A percentile compares a stretch with the other conserved stretches of the same genome.
Conservation (phyloP, 371 early-diverging fungal species). For the Rhizopus delemar region DNA sequence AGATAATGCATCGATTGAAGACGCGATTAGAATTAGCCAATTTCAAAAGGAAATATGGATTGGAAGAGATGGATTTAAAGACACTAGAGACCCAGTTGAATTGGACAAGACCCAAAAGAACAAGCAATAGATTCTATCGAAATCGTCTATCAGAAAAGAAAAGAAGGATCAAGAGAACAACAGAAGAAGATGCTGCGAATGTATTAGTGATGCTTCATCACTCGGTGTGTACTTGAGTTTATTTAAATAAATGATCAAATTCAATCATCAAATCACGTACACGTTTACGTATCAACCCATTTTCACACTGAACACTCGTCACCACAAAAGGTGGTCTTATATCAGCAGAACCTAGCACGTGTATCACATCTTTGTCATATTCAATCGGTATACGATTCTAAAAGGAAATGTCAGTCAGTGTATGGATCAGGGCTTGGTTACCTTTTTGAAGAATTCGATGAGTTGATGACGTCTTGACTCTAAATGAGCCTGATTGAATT, state of each 20-base stretch:
- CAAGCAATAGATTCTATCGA: background rate
- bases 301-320: conserved; percentile 52
- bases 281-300: conserved; percentile 52
- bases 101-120: background rate
- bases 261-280: conserved; percentile 55
- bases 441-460: conserved; percentile 16
- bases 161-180: conserved; percentile 7
- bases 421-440: conserved; percentile 1
- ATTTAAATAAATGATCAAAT: conserved; percentile 3
- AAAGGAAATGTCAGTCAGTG: background rate
- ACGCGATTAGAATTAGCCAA: conserved; percentile 37
- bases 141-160: conserved; percentile 40
- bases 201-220: conserved; percentile 46
- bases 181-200: conserved; percentile 45
- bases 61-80: conserved; percentile 30
- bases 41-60: conserved; percentile 40
- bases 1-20: conserved; percentile 26
- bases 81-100: conserved; percentile 25
- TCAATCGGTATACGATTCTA: conserved; percentile 53
- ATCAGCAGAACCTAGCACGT: conserved; percentile 58
- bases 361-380: conserved; percentile 45
- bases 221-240: background rate
- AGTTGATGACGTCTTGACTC: conserved; percentile 9
- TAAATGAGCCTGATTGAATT: conserved; percentile 9
- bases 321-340: conserved; percentile 58